Base-by-base conservation (phyloP, 2,329 filamentous ascomycete genomes). In the Penicillium sp. region DNA sequence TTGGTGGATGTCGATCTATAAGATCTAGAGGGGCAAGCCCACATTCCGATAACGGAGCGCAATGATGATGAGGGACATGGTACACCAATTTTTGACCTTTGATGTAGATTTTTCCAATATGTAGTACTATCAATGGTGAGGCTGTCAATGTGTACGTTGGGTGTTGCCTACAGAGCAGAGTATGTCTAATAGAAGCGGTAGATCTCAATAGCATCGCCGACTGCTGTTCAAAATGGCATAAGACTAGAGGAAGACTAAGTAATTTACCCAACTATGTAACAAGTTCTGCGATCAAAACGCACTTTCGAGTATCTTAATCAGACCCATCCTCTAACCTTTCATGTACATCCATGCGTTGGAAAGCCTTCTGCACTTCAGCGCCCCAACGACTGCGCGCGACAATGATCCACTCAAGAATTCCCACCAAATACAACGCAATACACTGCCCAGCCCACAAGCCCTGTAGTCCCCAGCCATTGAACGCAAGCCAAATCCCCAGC, bases 371-470 rank as follows among this genome's bases (percentile, higher is more conserved):
- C 27, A 92, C 88, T 72, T 93, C 86, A 52, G 79, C 74, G 1
- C 90, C 82, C 90, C 90, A 96, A 61, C 90, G 80, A 69, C 88
- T 91, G 71, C 86, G 79, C 1, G 84, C 86, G 24, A 96, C 89
- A 66, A 95, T 88, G 3, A 81, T 74, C 91, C 91, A 95, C 69
- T 96, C 89, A 10, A 89, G 69, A 1, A 81, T 77, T 2, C 91
- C 91, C 0, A 95, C 91, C 21, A 94, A 76, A 67, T 92, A 95
- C 31, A 96, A 72, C 0, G 89, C 89, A 56, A 90, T 85, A 66
- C 89, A 92, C 68, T 93, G 89, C 14, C 90, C 91, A 32, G 94
- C 77, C 91, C 91, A 96, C 14, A 96, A 75, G 0, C 91, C 91
- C 16, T 81, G 79, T 2, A 95, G 75, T 0, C 90, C 90, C 90